A percentile compares a stretch with the other conserved stretches of the same genome.
These are phyloP conservation scores for Agaricus blazei DNA, from an alignment of 768 basidiomycete genomes.

Conservation along the genomic window DNA sequence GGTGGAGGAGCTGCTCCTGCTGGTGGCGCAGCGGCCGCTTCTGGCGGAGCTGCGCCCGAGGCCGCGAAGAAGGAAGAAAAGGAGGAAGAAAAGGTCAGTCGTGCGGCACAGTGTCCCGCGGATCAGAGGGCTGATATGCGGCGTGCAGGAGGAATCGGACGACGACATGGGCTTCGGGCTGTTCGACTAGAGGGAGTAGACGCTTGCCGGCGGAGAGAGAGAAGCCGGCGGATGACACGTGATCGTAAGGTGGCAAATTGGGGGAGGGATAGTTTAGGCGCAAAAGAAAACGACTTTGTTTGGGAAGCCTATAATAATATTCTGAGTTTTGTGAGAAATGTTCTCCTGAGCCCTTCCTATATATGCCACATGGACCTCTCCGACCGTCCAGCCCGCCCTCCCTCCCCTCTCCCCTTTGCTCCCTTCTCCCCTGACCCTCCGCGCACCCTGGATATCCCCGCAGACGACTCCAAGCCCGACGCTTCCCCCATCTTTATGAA, in stretches of 20 bases:
- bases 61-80: conserved; percentile 85
- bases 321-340: background rate
- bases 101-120: background rate
- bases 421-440: conserved; percentile 10
- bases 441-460: conserved; percentile 15
- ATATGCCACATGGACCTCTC: no score
- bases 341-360: background rate
- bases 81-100: conserved; percentile 75
- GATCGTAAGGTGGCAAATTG: background rate
- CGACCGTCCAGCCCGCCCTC: background rate
- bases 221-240: background rate
- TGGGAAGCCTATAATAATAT: no score
- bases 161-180: conserved; percentile 99
- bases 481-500: conserved; percentile 31
- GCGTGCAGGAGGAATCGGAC: conserved; percentile 80
- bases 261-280: no score
- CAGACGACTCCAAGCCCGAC: conserved; percentile 23
- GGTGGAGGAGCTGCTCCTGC: conserved; percentile 51
- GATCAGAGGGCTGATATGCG: conserved; percentile 7
- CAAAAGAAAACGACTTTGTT: no score
- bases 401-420: conserved; percentile 19
- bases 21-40: conserved; percentile 28
- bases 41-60: conserved; percentile 54
- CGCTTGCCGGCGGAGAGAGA: background rate
- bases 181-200: conserved; percentile 66